Conservation (phyloP, 306 rosid genomes). For the Styphnolobium japonicum region DNA sequence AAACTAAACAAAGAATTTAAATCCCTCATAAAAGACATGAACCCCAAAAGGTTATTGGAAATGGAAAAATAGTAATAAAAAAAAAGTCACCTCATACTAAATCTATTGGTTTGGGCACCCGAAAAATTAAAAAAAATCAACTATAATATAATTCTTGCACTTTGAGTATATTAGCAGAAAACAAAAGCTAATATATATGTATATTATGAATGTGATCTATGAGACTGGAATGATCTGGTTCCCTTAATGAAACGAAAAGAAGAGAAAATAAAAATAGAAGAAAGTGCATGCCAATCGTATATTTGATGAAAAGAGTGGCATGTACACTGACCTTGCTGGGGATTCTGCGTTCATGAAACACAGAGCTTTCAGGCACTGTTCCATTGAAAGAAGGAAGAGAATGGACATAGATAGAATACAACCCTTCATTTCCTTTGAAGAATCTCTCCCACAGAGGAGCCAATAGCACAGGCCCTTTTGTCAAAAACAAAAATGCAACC, state of each 20-base stretch:
- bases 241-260: background rate
- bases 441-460: slow-evolving; percentile 83
- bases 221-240: background rate
- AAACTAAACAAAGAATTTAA: no score
- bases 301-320: background rate
- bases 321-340: slow-evolving; percentile 75
- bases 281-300: background rate
- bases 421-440: slow-evolving; percentile 59
- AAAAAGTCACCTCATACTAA: background rate
- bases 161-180: background rate
- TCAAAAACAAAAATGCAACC: slow-evolving; percentile 81
- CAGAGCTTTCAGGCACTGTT: slow-evolving; percentile 42
- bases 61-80: background rate
- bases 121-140: no score
- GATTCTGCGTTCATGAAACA: slow-evolving; percentile 56
- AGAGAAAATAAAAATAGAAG: background rate
- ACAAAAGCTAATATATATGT: background rate
- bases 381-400: slow-evolving; percentile 47
- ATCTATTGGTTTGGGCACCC: background rate
- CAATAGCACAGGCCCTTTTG: slow-evolving; percentile 55
- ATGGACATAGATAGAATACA: slow-evolving; percentile 75
- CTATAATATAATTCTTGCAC: background rate
- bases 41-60: no score
- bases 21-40: no score
- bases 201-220: background rate